phyloP scores from a whole-genome alignment of 495 filamentous ascomycete genomes.

The Neurospora sp. region DNA sequence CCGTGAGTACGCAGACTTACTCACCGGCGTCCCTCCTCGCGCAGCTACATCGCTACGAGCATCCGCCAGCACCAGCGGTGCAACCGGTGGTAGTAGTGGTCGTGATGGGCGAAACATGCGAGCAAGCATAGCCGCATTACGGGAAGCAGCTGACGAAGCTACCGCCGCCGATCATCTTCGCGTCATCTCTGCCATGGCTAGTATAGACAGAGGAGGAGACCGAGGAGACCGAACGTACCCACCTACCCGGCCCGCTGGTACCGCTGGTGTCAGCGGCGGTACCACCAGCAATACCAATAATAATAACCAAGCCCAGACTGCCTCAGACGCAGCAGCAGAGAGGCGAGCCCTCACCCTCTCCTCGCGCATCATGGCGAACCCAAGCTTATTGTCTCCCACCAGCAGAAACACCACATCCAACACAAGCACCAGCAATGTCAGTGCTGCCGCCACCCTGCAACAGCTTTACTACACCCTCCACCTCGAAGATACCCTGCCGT shows the following conservation, averaged over 20 bases:
- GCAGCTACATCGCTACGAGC: neutral
- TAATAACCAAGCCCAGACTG: neutral
- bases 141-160: neutral
- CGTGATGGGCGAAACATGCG: neutral
- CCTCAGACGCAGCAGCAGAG: conserved; percentile 6
- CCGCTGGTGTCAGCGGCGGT: neutral
- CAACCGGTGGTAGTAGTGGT: neutral
- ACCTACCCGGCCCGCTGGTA: neutral
- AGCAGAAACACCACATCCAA: neutral
- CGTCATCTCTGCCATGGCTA: neutral
- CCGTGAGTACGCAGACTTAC: neutral
- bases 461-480: neutral
- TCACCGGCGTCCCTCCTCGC: neutral
- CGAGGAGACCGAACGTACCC: neutral
- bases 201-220: neutral
- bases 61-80: neutral
- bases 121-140: neutral
- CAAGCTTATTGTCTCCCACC: conserved; percentile 1
- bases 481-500: neutral
- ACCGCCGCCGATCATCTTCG: neutral
- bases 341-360: conserved; percentile 5
- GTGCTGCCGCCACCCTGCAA: neutral
- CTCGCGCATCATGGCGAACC: conserved; percentile 8
- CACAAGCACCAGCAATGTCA: neutral
- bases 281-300: neutral